Evolutionary conservation across 2,329 filamentous ascomycete species (phyloP).

Genomic region (Diaporthe citrichinensis): DNA sequence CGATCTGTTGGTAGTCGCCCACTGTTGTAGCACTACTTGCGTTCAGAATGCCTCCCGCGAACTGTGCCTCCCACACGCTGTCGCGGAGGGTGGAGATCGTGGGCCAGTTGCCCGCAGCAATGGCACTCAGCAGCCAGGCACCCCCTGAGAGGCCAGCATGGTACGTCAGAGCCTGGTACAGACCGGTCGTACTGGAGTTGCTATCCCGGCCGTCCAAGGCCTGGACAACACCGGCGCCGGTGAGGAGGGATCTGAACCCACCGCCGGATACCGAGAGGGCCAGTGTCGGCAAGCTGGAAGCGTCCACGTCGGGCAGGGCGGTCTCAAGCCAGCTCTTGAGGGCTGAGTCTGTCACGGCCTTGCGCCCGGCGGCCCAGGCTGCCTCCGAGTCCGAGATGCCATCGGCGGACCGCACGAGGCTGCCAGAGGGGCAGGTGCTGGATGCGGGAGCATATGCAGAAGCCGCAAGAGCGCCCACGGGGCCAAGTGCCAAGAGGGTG

Average conservation of each 20-base stretch:
- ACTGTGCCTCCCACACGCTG: slow-evolving; percentile 33
- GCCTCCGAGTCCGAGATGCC: slow-evolving; percentile 37
- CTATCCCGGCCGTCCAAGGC: slow-evolving; percentile 46
- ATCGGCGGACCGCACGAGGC: slow-evolving; percentile 37
- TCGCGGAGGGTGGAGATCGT: slow-evolving; percentile 40
- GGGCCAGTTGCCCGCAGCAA: slow-evolving; percentile 43
- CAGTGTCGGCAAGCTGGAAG: slow-evolving; percentile 43
- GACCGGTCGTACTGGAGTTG: slow-evolving; percentile 40
- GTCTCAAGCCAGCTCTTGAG: slow-evolving; percentile 30
- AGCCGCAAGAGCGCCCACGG: slow-evolving; percentile 32
- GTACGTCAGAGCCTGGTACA: slow-evolving; percentile 45
- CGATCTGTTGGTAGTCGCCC: slow-evolving; percentile 31
- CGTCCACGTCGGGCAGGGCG: slow-evolving; percentile 27
- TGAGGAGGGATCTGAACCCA: slow-evolving; percentile 48
- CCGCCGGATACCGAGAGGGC: slow-evolving; percentile 49
- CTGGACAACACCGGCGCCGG: slow-evolving; percentile 48
- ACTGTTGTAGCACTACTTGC: slow-evolving; percentile 14
- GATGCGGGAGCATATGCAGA: slow-evolving; percentile 29
- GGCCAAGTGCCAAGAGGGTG: slow-evolving; percentile 25
- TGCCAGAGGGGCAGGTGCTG: slow-evolving; percentile 26
- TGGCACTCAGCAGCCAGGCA: slow-evolving; percentile 44
- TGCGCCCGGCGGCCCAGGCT: slow-evolving; percentile 24
- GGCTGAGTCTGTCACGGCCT: slow-evolving; percentile 33
- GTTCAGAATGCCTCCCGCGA: slow-evolving; percentile 36
- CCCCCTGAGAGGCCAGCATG: slow-evolving; percentile 45